Percentiles rank a stretch among this genome's conserved stretches.
These are phyloP conservation scores for Chionographis japonica DNA, from an alignment of 106 monocot genomes.

Conservation along the genomic window DNA sequence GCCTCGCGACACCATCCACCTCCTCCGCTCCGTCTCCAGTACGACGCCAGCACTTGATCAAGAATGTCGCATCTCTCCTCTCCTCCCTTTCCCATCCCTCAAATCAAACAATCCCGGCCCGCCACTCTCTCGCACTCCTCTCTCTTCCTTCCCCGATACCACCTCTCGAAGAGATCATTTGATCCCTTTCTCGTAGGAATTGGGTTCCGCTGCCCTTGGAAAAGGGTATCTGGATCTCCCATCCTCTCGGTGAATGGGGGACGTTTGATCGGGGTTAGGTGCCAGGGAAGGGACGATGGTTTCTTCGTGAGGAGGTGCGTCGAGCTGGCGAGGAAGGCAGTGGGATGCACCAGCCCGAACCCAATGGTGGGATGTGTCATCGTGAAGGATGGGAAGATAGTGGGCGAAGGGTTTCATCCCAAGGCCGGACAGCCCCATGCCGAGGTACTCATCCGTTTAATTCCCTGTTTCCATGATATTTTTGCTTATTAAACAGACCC, in stretches of 20 bases:
- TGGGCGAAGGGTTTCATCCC: conserved; percentile 93
- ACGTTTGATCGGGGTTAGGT: conserved; percentile 6
- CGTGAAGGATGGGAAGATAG: conserved; percentile 65
- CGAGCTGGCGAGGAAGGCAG: conserved; percentile 61
- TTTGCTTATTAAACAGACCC: neutral
- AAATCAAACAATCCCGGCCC: no score
- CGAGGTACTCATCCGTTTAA: conserved; percentile 33
- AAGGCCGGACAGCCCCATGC: conserved; percentile 95
- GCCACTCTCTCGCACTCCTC: no score
- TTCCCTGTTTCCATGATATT: neutral
- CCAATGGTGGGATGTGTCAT: conserved; percentile 99
- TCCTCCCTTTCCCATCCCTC: no score
- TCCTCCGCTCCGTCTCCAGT: no score
- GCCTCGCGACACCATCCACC: no score
- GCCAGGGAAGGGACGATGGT: conserved; percentile 44
- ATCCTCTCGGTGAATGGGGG: neutral
- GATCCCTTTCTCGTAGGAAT: no score
- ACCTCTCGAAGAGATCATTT: no score
- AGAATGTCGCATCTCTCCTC: no score
- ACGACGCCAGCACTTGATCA: no score
- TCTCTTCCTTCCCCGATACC: no score
- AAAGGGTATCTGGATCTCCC: neutral
- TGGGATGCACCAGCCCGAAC: conserved; percentile 83
- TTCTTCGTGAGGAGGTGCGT: conserved; percentile 79
- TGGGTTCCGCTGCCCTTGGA: no score